A percentile compares a stretch with the other conserved stretches of the same genome.
Conservation (phyloP, 441 rosid genomes). For the Pelargonium cotyledonis region DNA sequence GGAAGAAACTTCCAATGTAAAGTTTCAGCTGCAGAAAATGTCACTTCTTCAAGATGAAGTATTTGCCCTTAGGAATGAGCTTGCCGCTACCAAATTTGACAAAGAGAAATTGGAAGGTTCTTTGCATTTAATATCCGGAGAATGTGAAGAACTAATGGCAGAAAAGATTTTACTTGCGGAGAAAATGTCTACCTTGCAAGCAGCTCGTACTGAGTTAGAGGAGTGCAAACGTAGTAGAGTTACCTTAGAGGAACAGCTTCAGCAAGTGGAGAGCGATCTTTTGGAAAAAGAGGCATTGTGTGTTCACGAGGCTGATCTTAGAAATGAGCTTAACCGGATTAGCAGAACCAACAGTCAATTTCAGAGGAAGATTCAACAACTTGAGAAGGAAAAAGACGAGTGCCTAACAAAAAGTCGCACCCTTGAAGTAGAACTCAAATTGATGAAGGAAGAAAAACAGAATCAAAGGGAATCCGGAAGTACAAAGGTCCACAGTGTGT, state of each 20-base stretch:
- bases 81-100: conserved; percentile 22
- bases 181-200: conserved; percentile 27
- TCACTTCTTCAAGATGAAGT: conserved; percentile 33
- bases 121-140: conserved; percentile 20
- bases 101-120: conserved; percentile 35
- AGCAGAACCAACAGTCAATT: conserved; percentile 36
- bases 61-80: conserved; percentile 27
- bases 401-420: conserved; percentile 24
- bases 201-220: conserved; percentile 31
- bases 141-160: conserved; percentile 32
- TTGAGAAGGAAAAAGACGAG: conserved; percentile 43
- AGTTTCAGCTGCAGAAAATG: conserved; percentile 30
- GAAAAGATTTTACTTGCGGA: conserved; percentile 31
- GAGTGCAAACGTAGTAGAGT: conserved; percentile 28
- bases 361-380: conserved; percentile 34
- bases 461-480: conserved; percentile 21
- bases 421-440: conserved; percentile 38
- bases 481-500: conserved; percentile 11
- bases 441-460: conserved; percentile 32
- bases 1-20: conserved; percentile 34
- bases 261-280: conserved; percentile 27
- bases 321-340: conserved; percentile 13
- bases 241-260: conserved; percentile 38
- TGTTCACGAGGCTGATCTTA: not conserved
- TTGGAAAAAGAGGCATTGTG: conserved; percentile 2